Base-by-base conservation (phyloP, 2,329 filamentous ascomycete species). In the Colletotrichum sp. region DNA sequence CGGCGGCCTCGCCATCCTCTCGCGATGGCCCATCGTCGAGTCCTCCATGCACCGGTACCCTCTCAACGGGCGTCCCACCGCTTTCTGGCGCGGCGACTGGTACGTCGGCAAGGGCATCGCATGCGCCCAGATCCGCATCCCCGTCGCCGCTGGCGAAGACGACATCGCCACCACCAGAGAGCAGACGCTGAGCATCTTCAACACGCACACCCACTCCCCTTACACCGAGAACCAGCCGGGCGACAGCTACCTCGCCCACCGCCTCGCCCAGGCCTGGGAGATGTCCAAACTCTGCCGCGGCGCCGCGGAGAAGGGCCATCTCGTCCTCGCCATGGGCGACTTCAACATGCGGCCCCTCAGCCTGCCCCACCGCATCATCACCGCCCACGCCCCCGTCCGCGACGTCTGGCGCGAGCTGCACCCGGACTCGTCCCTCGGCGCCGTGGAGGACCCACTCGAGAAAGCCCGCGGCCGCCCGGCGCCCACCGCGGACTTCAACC, bases 271-370 rank as follows among this genome's bases (percentile, higher is more conserved):
- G 86, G 94, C 96, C 66, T 99, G 97, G 97, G 95, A 98, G 83
- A 95, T 98, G 74, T 91, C 96, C 69, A 98, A 98, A 84, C 89
- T 98, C 60, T 94, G 98, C 87, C 93, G 95, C 65, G 94, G 92
- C 74, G 96, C 96, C 60, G 91, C 93, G 2, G 94, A 96, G 79
- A 89, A 94, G 16, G 95, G 96, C 8, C 95, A 96, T 83, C 89
- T 99, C 34, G 96, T 96, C 68, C 88, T 99, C 59, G 96, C 93
- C 7, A 87, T 98, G 70, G 97, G 97, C 30, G 97, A 99, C 87
- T 98, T 99, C 87, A 99, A 99, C 86, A 98, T 98, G 94, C 88
- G 95, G n/a, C 97, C 97, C 1, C 86, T 94, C 55, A 98, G 95
- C 30, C 91, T 98, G 77, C 93, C 95, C 36, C 95, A 99, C 86